Evolutionary conservation across 1,139 yeast genomes (phyloP).

Genomic region (Geotrichum europaeum): DNA sequence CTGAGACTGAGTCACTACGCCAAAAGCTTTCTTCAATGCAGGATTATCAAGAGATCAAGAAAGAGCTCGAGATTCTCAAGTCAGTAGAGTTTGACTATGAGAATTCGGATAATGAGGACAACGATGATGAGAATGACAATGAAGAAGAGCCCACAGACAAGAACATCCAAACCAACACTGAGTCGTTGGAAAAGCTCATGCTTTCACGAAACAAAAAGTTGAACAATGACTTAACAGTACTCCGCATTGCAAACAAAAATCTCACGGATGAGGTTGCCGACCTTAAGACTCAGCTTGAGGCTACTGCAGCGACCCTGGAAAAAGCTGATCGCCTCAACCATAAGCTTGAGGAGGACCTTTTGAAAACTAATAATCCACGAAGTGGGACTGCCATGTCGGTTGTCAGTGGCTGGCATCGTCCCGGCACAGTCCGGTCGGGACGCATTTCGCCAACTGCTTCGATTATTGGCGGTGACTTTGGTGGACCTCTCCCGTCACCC

Average conservation of each 20-base stretch:
- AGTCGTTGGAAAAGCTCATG: slow-evolving; percentile 39
- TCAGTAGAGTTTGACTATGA: slow-evolving; percentile 53
- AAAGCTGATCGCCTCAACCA: slow-evolving; percentile 43
- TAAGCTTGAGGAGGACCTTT: slow-evolving; percentile 67
- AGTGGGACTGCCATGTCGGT: slow-evolving; percentile 41
- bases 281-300: slow-evolving; percentile 38
- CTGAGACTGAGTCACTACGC: slow-evolving; percentile 49
- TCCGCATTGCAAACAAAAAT: slow-evolving; percentile 49
- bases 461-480: slow-evolving; percentile 26
- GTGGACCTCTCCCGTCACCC: background rate
- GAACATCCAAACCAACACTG: slow-evolving; percentile 33
- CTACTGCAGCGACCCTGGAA: slow-evolving; percentile 40
- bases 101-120: slow-evolving; percentile 31
- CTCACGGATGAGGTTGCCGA: slow-evolving; percentile 37
- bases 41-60: slow-evolving; percentile 74
- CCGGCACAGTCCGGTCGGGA: slow-evolving; percentile 18
- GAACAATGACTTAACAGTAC: slow-evolving; percentile 53
- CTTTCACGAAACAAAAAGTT: slow-evolving; percentile 56
- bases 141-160: slow-evolving; percentile 27
- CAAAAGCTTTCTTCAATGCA: slow-evolving; percentile 62
- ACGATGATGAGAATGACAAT: slow-evolving; percentile 32
- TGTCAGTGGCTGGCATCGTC: slow-evolving; percentile 34
- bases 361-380: slow-evolving; percentile 33
- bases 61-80: slow-evolving; percentile 64
- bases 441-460: slow-evolving; percentile 39